Evolutionary conservation across 345 rosid genomes (phyloP), one percentile per base, ranked within the genome.

Genomic region (Salix purpurea): DNA sequence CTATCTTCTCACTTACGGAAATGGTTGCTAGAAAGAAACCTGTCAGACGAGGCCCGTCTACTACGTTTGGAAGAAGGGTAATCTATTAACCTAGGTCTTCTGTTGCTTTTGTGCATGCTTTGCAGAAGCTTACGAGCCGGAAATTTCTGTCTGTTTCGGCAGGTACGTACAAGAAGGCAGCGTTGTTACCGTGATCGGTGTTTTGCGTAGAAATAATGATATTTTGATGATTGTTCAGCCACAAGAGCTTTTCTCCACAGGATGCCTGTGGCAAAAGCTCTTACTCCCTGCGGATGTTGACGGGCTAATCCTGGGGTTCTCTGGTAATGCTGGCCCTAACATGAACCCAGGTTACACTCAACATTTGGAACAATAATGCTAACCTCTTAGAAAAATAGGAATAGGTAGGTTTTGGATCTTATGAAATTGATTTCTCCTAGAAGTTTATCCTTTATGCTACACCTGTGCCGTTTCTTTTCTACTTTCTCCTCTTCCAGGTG

Each of bases 131-230:
- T 36, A 72, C 75, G 18, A 73, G 36, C 69, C 84, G 77, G 58
- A 54, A 56, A 64, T 67, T 26, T 77, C 69, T 48, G 24, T 75
- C 39, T 60, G 34, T 24, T 69, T 70, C 60, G 74, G 46, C 86
- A 89, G 89, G 81, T 89, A 85, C 60, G 65, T 88, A 23, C 87
- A 87, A 80, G 90, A 85, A 81, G 91, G 91, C 56, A 72, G 79
- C 84, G 65, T 71, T 13, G 85, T 87, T 19, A 85, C 86, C n/a
- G 89, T 87, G 23, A 50, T 79, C 1, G 91, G 90, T 65, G 75
- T 79, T 78, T 39, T 87, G 78, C 76, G n/a, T 11, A 85, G 75
- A 77, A 69, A 77, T 74, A 72, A 79, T 61, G 87, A 76, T 14
- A 48, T 24, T 4, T n/a, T 76, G 84, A 84, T 70, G 83, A 87